Evolutionary conservation across 2,329 filamentous ascomycete species (phyloP).

Genomic region (Ophiostoma australiae): DNA sequence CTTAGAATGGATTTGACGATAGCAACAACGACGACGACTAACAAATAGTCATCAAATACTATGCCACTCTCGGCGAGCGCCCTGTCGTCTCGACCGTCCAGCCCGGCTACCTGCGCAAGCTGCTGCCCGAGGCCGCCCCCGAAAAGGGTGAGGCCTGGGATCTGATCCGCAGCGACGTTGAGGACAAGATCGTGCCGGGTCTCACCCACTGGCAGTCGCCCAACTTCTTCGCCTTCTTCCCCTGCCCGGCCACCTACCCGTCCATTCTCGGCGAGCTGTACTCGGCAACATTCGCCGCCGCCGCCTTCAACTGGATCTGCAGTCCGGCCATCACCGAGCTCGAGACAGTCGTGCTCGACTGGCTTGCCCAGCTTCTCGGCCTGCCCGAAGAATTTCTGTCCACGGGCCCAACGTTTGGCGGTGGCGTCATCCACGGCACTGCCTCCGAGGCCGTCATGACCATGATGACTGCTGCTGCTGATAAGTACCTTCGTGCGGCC

Average conservation of each 20-base stretch:
- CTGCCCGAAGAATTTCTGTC: conserved; percentile 72
- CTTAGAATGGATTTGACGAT: not conserved
- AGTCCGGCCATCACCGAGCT: conserved; percentile 87
- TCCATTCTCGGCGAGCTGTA: conserved; percentile 90
- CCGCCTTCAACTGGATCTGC: conserved; percentile 97
- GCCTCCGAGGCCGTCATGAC: conserved; percentile 85
- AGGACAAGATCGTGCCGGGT: conserved; percentile 81
- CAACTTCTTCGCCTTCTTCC: conserved; percentile 95
- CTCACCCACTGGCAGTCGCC: conserved; percentile 91
- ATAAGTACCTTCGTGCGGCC: conserved; percentile 60
- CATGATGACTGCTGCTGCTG: conserved; percentile 79
- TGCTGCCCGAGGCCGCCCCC: conserved; percentile 65
- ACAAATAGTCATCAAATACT: conserved; percentile 72
- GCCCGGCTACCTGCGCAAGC: conserved; percentile 78
- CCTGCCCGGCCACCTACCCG: conserved; percentile 74
- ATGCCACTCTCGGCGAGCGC: conserved; percentile 64
- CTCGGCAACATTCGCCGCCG: conserved; percentile 78
- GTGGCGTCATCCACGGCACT: conserved; percentile 90
- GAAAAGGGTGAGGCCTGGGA: conserved; percentile 67
- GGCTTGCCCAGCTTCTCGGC: conserved; percentile 71
- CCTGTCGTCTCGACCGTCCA: conserved; percentile 72
- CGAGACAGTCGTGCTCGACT: conserved; percentile 89
- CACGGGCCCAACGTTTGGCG: conserved; percentile 63
- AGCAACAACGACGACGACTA: not conserved
- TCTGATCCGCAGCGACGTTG: conserved; percentile 76